Base-by-base conservation (phyloP, 345 rosid species). In the Brassica rapa region DNA sequence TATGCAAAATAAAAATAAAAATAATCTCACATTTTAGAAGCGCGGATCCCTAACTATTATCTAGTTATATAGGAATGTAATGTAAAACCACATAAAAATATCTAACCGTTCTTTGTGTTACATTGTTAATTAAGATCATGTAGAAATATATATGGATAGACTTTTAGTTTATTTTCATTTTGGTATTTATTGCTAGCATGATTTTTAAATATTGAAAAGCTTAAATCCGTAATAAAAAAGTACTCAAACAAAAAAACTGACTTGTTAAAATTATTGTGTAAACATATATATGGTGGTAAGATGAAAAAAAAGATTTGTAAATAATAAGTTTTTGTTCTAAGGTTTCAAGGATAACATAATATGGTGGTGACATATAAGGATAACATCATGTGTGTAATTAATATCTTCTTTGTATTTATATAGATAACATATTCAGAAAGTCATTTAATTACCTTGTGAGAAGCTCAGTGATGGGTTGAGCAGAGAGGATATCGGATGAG, bases 381-480 rank as follows among this genome's bases (percentile, higher is more conserved):
- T 14, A 14, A 4, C 7, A 49, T 49, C 6, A 53, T 2, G 16
- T 15, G 59, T 53, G 23, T 53, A 55, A 55, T 16, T 55, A 27
- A 5, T 33, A 33, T 33, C 39, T 33, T 33, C 39, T 33, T 33
- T 33, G 7, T 33, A 33, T 33, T 33, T 33, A 6, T 33, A 33
- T 6, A 6, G 39, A 33, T 32, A 1, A 21, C 27, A 51, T 25
- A n/a, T 6, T 5, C 60, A 55, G 7, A 46, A 55, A 6, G 10
- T 55, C 10, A 21, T 51, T 29, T 53, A 5, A 14, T n/a, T 83
- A 89, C 97, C 98, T 93, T 15, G 98, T 93, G 80, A 91, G 94
- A 33, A 93, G 86, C 81, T 93, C 97, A 8, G 88, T 89, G 76
- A 93, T 91, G 14, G 94, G 91, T 15, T 90, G 85, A 24, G 89